Evolutionary conservation across 371 early-diverging fungal species (phyloP).

Genomic region (Mucor racemosus): DNA sequence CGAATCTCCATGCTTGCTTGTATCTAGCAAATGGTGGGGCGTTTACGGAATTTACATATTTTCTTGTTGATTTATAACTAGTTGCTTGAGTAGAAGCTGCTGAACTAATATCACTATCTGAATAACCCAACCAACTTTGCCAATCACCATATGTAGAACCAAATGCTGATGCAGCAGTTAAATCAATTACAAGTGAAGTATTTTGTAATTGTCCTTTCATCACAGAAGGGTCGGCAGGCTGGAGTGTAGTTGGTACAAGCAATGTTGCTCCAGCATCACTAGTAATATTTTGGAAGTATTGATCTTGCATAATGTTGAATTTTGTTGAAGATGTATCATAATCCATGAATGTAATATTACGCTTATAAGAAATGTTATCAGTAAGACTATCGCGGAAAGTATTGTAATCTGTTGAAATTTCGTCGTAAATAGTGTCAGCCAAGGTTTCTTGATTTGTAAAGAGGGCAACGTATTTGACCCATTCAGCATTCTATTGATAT

Average conservation of each 20-base stretch:
- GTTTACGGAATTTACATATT: slow-evolving; percentile 30
- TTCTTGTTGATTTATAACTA: slow-evolving; percentile 5
- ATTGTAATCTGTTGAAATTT: slow-evolving; percentile 29
- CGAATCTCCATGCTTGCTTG: slow-evolving; percentile 36
- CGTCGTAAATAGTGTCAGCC: slow-evolving; percentile 29
- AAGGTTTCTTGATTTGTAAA: slow-evolving; percentile 37
- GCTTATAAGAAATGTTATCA: slow-evolving; percentile 24
- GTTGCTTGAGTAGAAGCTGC: slow-evolving; percentile 16
- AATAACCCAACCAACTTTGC: slow-evolving; percentile 31
- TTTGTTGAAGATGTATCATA: slow-evolving; percentile 30
- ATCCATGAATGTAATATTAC: slow-evolving; percentile 36
- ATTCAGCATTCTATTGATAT: slow-evolving; percentile 32
- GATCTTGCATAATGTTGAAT: slow-evolving; percentile 29
- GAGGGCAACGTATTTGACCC: slow-evolving; percentile 35
- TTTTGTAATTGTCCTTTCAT: slow-evolving; percentile 37
- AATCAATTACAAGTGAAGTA: slow-evolving; percentile 35
- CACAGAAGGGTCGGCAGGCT: slow-evolving; percentile 28
- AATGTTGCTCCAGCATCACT: slow-evolving; percentile 35
- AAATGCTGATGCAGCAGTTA: slow-evolving; percentile 24
- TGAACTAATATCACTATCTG: slow-evolving; percentile 11
- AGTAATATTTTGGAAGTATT: slow-evolving; percentile 35
- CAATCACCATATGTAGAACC: slow-evolving; percentile 18
- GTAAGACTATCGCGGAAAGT: slow-evolving; percentile 23
- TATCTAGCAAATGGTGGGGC: slow-evolving; percentile 40
- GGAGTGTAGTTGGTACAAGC: slow-evolving; percentile 11